phyloP scores from a whole-genome alignment of 2,329 filamentous ascomycete species.

The Trichoderma aggressivum region DNA sequence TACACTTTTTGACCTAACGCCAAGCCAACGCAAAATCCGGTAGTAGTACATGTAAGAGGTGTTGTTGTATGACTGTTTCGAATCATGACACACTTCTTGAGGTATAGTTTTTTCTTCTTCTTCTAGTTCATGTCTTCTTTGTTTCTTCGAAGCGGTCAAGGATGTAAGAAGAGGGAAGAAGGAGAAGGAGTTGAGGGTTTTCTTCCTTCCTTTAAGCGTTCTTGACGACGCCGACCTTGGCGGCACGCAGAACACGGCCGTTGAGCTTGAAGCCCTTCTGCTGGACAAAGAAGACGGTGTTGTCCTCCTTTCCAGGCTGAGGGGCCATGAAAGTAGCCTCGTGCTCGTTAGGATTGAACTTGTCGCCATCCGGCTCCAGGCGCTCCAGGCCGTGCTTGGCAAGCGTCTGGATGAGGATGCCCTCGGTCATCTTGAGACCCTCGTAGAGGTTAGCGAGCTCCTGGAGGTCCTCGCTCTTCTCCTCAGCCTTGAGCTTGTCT shows the following conservation, averaged over 20 bases:
- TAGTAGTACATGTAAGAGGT: conserved; percentile 36
- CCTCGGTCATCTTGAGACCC: conserved; percentile 93
- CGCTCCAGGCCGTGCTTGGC: conserved; percentile 92
- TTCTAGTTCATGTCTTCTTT: not conserved
- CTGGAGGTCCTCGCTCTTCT: conserved; percentile 54
- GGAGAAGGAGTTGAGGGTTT: not conserved
- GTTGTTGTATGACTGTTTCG: not conserved
- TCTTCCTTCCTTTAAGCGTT: conserved; percentile 51
- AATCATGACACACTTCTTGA: conserved; percentile 1
- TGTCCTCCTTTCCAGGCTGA: conserved; percentile 82
- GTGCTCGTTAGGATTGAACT: conserved; percentile 95
- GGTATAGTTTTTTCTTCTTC: conserved; percentile 15
- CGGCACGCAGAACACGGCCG: conserved; percentile 80
- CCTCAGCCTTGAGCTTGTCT: conserved; percentile 61
- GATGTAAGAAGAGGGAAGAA: not conserved
- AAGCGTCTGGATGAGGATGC: conserved; percentile 79
- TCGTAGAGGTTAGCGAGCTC: conserved; percentile 80
- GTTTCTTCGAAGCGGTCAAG: not conserved
- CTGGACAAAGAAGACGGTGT: conserved; percentile 86
- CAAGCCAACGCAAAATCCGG: conserved; percentile 27
- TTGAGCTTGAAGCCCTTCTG: conserved; percentile 96
- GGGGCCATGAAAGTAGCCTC: conserved; percentile 96
- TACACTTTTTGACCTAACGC: conserved; percentile 38
- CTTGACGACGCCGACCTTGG: conserved; percentile 96
- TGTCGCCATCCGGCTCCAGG: conserved; percentile 77